A percentile compares a stretch with the other conserved stretches of the same genome.
Evolutionary conservation across 202 grass and related monocot genomes (phyloP).

Genomic region (Miscanthus sacchariflorus): DNA sequence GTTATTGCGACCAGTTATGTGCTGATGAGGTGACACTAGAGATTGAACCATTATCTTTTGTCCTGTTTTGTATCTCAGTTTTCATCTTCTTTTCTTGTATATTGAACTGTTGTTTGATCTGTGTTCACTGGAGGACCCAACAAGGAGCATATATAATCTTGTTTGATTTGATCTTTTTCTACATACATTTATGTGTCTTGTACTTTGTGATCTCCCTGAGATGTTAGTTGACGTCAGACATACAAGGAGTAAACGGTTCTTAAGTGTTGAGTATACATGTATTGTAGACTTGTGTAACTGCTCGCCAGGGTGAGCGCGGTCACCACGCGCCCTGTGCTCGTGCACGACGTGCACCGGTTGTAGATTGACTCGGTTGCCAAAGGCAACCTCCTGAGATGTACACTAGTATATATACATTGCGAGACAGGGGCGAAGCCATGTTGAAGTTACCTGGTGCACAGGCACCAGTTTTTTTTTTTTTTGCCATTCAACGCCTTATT

Average conservation of each 20-base stretch:
- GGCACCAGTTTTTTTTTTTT: no score
- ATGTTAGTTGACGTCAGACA: conserved; percentile 89
- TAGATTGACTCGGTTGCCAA: no score
- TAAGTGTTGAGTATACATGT: no score
- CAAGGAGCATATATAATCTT: conserved; percentile 85
- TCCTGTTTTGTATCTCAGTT: conserved; percentile 31
- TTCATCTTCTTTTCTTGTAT: neutral
- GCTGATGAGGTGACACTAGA: conserved; percentile 74
- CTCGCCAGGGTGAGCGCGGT: no score
- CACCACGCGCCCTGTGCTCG: no score
- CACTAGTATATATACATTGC: no score
- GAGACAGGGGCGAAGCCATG: no score
- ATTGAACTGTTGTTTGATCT: conserved; percentile 35
- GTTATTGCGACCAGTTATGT: conserved; percentile 96
- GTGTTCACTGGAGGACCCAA: conserved; percentile 75
- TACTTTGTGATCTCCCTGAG: conserved; percentile 65
- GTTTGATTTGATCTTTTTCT: conserved; percentile 9
- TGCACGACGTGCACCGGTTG: no score
- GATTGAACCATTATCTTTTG: conserved; percentile 36
- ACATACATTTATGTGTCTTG: conserved; percentile 1
- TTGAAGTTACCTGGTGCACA: no score
- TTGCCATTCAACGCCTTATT: no score
- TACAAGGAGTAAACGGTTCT: conserved; percentile 97
- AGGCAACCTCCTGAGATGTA: no score
- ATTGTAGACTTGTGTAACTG: no score